Base-by-base conservation (phyloP, 768 basidiomycete species). In the Sutorius australiensis region DNA sequence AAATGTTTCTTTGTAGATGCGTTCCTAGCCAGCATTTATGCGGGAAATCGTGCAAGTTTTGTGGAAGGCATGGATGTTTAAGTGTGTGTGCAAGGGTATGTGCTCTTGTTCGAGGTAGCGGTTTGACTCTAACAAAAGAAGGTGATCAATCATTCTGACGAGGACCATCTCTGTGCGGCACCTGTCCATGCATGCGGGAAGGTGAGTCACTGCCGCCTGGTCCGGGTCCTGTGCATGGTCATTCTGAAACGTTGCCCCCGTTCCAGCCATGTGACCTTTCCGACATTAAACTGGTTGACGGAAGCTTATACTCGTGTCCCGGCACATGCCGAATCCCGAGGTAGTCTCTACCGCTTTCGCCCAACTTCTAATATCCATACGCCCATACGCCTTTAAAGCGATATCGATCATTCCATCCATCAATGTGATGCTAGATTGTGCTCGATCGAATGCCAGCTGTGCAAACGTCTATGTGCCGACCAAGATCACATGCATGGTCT, bases 401-500 rank as follows among this genome's bases (percentile, higher is more conserved):
- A 80, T 32, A 56, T 71, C 34, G 59, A 62, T 5, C 83, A 85
- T 58, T 53, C 59, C 2, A 58, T 67, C 3, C 83, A 85, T 65
- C 62, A 63, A 34, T 85, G 84, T 55, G 77, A 80, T 36, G 67
- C 75, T 31, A 67, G 76, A 12, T 72, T 77, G 33, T 85, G 84
- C 57, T 82, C 83, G 0, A 57, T 81, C 9, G 55, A 64, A 3
- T 85, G 83, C 57, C 71, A 79, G 47, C 63, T 86, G 3, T 86
- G 84, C 60, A 79, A 74, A 55, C 73, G 81, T 14, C 67, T 81
- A 17, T 85, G 83, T 54, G 67, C 74, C 1, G 58, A 68, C 42
- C 57, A 60, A 17, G 64, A 80, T 51, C 84, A 84, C 67, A 68
- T 84, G 41, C 83, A 85, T 48, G 80, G 75, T 1, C 67, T 82